Evolutionary conservation across 139 green algal species (phyloP), one percentile per base, ranked within the genome.

Genomic region (Helicosporidium sp.): DNA sequence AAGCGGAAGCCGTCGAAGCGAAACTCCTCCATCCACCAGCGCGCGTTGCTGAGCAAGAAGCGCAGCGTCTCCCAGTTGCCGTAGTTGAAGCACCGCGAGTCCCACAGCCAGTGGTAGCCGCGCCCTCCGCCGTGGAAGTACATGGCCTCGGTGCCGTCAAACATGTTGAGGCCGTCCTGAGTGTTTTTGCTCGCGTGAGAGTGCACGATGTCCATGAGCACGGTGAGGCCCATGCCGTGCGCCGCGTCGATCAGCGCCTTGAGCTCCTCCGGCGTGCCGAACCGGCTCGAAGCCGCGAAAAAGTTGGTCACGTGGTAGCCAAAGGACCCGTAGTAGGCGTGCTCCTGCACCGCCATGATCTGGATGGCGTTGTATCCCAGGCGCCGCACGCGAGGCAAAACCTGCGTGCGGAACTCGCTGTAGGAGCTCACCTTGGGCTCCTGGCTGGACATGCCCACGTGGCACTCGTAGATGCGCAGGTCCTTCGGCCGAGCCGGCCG

Each of bases 311-410:
- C 89, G 51, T 69, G 61, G 54, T 64, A 64, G 31, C 88, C 88
- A 58, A 97, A 97, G 46, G 66, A 85, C 48, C 75, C 78, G 54
- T 80, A 80, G 65, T 84, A 80, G 23, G 82, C 83, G 55, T 96
- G 87, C 63, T 95, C 87, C 69, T 96, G 87, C 48, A 97, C 74
- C 36, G 88, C 88, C 88, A 97, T 97, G 69, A 97, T 87, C 73
- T 97, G 89, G 59, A 99, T 87, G n/a, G 83, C 72, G 69, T 99
- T 99, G 78, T 99, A 99, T 22, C 89, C 89, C 49, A 87, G 57
- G 31, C 27, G 78, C 48, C 83, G 70, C 56, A 99, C 92, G 63
- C 88, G 82, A 15, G 89, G 89, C 44, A 99, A 69, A 68, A 96
- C 75, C 26, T 93, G 70, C 25, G 73, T 57, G 28, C 58, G 62